Evolutionary conservation across 2,329 filamentous ascomycete genomes (phyloP), one percentile per base, ranked within the genome.

Genomic region (Epicoccum nigrum): DNA sequence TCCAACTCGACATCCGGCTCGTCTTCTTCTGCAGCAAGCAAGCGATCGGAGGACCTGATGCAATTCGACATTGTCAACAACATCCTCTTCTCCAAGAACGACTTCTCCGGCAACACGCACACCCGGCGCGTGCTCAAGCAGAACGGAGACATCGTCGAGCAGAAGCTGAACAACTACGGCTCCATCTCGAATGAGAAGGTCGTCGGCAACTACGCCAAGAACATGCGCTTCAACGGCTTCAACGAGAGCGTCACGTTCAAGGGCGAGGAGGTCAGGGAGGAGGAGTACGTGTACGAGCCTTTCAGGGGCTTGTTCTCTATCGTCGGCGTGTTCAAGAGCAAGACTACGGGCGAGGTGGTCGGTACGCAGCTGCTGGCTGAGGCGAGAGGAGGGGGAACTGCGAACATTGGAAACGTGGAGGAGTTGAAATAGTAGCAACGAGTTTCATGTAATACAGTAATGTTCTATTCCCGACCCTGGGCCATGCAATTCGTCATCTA

Each of bases 71-170:
- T 85, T 33, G 72, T 74, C 47, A 76, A 84, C 71, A 83, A 83
- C 64, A 81, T 86, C 53, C 77, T 86, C 27, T 86, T 83, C 70
- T 82, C 80, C 21, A 68, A 84, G 65, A 85, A 85, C 71, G 79
- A 86, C 73, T 86, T 84, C 66, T 74, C 74, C 12, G 82, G 82
- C 15, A 76, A 80, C 51, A 70, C 70, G 34, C 66, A 75, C 69
- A 84, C 80, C 28, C 85, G 86, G 66, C 79, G 81, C 32, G 69
- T 84, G 6, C 72, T 85, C 6, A 77, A 75, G 4, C 82, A 84
- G 67, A 79, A 81, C 56, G 82, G 83, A 32, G 77, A 74, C 50
- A 77, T 85, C 40, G 74, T 81, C 46, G 81, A 85, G 57, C 74
- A 82, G 55, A 77, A 65, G 33, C 74, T 85, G 4, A 77, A 84